A percentile compares a stretch with the other conserved stretches of the same genome.
phyloP scores from a whole-genome alignment of 2,329 filamentous ascomycete genomes.

The Seiridium cupressi region DNA sequence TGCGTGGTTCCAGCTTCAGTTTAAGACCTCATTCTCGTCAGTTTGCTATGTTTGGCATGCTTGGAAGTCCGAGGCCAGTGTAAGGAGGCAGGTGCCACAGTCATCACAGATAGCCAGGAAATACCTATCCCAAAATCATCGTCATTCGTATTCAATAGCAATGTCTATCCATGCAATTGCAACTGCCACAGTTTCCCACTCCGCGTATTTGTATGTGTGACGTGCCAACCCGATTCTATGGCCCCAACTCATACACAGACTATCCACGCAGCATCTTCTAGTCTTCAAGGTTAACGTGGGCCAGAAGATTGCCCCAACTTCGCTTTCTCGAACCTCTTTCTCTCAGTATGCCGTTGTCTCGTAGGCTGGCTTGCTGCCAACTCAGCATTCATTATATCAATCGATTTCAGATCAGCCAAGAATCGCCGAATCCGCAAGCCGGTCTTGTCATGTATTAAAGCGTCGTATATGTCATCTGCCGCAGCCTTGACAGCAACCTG shows the following conservation, averaged over 20 bases:
- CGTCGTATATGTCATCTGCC: slow-evolving; percentile 53
- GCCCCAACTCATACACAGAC: too few relatives aligned
- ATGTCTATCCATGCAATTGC: background rate
- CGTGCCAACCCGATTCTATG: too few relatives aligned
- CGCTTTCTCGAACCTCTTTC: slow-evolving; percentile 8
- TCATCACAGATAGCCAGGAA: background rate
- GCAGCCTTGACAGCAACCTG: slow-evolving; percentile 56
- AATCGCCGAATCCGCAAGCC: slow-evolving; percentile 54
- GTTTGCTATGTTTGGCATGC: too few relatives aligned
- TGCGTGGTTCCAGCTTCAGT: too few relatives aligned
- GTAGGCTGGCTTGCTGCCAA: slow-evolving; percentile 17
- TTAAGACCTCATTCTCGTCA: too few relatives aligned
- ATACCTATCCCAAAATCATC: background rate
- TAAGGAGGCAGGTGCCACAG: too few relatives aligned
- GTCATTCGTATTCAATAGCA: background rate
- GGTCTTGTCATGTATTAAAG: slow-evolving; percentile 48
- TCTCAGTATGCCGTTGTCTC: slow-evolving; percentile 12
- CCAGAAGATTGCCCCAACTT: background rate
- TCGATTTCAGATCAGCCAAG: slow-evolving; percentile 50
- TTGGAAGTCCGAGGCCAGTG: too few relatives aligned
- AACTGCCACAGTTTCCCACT: too few relatives aligned
- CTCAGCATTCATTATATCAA: slow-evolving; percentile 43
- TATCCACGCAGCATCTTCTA: background rate
- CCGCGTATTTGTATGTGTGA: too few relatives aligned
- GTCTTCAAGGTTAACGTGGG: background rate